phyloP scores from a whole-genome alignment of 768 basidiomycete species.

The Kwoniella mangroviensis region DNA sequence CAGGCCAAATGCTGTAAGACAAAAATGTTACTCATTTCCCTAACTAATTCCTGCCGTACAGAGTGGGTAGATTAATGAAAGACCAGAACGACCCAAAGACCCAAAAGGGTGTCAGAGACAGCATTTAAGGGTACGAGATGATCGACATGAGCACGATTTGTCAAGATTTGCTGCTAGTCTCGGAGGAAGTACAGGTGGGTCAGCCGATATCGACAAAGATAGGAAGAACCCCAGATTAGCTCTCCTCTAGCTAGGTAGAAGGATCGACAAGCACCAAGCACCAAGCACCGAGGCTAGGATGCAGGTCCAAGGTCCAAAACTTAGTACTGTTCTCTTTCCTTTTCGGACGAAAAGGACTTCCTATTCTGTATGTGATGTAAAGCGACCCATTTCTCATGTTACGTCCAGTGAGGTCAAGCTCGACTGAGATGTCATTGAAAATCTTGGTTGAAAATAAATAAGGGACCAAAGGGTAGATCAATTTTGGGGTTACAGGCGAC shows the following conservation, averaged over 20 bases:
- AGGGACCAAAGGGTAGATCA: neutral
- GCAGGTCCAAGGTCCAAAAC: conserved; percentile 3
- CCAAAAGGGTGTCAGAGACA: conserved; percentile 4
- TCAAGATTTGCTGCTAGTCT: neutral
- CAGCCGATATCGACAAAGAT: neutral
- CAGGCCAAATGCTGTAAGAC: neutral
- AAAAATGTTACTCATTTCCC: neutral
- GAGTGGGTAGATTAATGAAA: neutral
- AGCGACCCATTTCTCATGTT: neutral
- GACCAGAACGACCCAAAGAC: neutral
- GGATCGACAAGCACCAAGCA: conserved; percentile 14
- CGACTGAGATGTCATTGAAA: neutral
- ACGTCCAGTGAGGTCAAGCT: no score
- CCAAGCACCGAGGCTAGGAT: neutral
- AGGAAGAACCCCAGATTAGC: neutral
- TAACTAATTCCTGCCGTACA: neutral
- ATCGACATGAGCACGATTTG: conserved; percentile 4
- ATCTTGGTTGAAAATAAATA: neutral
- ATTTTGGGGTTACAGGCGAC: neutral
- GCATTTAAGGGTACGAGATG: neutral
- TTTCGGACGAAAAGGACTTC: no score
- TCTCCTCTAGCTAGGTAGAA: neutral
- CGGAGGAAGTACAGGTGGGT: neutral
- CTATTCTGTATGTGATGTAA: no score
- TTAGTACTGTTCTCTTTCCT: neutral